Conservation (phyloP, 441 rosid genomes). For the Adansonia grandidieri region DNA sequence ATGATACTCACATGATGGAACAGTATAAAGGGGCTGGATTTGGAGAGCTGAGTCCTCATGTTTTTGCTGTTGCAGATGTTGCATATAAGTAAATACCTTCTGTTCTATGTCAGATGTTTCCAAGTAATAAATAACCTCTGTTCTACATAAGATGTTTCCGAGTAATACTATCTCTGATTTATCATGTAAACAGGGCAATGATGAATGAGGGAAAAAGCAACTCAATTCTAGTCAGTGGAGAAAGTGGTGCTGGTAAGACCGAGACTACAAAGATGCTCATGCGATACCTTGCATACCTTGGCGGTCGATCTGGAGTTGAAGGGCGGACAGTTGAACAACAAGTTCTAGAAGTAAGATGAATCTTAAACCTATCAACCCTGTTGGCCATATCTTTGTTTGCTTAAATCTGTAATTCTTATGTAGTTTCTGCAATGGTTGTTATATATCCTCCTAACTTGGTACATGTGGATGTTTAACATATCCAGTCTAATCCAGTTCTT, state of each 20-base stretch:
- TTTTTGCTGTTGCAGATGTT: constrained; percentile 77
- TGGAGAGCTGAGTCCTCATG: constrained; percentile 82
- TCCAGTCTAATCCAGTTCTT: constrained; percentile 74
- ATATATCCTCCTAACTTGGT: background rate
- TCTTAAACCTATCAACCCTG: background rate
- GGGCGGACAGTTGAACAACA: constrained; percentile 82
- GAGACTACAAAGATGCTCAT: constrained; percentile 85
- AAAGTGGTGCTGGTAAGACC: constrained; percentile 87
- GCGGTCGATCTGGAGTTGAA: constrained; percentile 76
- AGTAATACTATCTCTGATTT: constrained; percentile 10
- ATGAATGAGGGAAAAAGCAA: constrained; percentile 74
- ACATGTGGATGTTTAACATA: constrained; percentile 14
- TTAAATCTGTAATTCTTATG: background rate
- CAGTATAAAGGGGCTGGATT: constrained; percentile 65
- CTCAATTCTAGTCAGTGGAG: constrained; percentile 80
- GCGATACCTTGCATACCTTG: constrained; percentile 74
- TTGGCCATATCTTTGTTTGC: background rate
- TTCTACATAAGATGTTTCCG: background rate
- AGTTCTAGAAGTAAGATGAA: constrained; percentile 68
- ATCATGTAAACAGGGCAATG: constrained; percentile 57
- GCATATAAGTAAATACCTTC: constrained; percentile 60
- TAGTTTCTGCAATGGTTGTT: background rate
- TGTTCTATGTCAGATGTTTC: background rate
- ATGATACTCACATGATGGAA: constrained; percentile 80
- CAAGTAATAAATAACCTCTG: constrained; percentile 24